Percentiles rank a stretch among this genome's conserved stretches.
These are phyloP conservation scores for Fomitopsis palustris DNA, from an alignment of 1,284 basidiomycete genomes.

Conservation along the genomic window DNA sequence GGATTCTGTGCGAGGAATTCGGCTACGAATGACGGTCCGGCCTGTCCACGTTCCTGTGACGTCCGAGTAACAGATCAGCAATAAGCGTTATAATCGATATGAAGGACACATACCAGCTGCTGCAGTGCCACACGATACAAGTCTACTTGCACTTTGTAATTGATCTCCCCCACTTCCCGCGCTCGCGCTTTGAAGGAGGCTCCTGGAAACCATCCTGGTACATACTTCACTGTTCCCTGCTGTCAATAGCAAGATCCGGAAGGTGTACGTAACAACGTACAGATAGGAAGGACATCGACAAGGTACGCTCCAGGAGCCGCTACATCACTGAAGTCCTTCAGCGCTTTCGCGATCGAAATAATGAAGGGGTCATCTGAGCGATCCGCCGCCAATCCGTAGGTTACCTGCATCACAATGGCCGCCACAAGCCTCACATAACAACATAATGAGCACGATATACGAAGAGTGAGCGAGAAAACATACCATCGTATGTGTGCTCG, in stretches of 20 bases:
- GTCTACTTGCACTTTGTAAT: neutral
- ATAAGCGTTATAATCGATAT: no score
- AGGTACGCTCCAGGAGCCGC: conserved; percentile 17
- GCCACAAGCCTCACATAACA: conserved; percentile 1
- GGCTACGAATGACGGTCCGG: neutral
- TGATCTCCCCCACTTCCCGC: neutral
- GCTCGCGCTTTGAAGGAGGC: conserved; percentile 11
- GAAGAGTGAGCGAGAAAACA: neutral
- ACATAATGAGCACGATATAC: neutral
- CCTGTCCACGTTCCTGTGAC: neutral
- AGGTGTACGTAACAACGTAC: neutral
- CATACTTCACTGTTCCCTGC: conserved; percentile 1
- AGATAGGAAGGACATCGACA: conserved; percentile 15
- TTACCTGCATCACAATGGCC: neutral
- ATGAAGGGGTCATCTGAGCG: conserved; percentile 3
- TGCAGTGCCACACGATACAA: neutral
- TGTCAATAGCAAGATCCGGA: neutral
- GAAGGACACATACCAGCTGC: conserved; percentile 4
- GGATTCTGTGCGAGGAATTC: neutral
- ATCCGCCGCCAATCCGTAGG: neutral
- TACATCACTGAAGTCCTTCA: neutral
- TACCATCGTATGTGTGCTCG: neutral
- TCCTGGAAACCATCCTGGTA: conserved; percentile 14
- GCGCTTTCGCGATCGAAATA: neutral
- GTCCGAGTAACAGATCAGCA: no score